Evolutionary conservation across 2,329 filamentous ascomycete genomes (phyloP).

Genomic region (Orbilia quercus): DNA sequence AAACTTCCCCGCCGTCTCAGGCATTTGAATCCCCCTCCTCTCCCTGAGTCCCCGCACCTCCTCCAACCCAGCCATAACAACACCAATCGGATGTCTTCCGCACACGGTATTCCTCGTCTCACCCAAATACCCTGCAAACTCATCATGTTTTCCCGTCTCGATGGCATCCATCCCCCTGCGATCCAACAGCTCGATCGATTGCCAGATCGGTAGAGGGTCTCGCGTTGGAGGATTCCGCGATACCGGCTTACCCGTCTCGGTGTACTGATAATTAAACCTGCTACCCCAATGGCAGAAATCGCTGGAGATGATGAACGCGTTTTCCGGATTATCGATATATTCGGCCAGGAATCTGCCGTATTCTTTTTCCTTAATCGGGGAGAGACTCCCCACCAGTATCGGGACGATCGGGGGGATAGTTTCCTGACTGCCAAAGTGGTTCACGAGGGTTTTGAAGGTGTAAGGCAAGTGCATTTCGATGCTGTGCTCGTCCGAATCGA

Average conservation of each 20-base stretch:
- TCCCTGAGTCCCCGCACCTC: conserved; percentile 64
- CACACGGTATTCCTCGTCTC: conserved; percentile 91
- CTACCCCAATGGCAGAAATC: conserved; percentile 98
- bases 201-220: conserved; percentile 71
- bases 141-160: conserved; percentile 76
- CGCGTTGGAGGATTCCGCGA: conserved; percentile 63
- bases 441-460: conserved; percentile 79
- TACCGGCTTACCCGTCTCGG: conserved; percentile 61
- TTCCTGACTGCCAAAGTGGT: conserved; percentile 63
- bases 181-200: conserved; percentile 85
- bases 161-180: conserved; percentile 85
- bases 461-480: conserved; percentile 97
- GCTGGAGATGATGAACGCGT: conserved; percentile 87
- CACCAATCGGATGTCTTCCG: conserved; percentile 91
- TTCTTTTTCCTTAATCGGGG: conserved; percentile 72
- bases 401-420: conserved; percentile 75
- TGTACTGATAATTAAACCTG: conserved; percentile 82
- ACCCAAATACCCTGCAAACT: conserved; percentile 76
- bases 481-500: conserved; percentile 88
- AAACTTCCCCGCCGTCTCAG: conserved; percentile 68
- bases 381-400: conserved; percentile 83
- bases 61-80: conserved; percentile 89
- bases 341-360: conserved; percentile 79
- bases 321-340: conserved; percentile 79
- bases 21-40: conserved; percentile 63